phyloP scores from a whole-genome alignment of 2,329 filamentous ascomycete species.

The Drechslera avenae region DNA sequence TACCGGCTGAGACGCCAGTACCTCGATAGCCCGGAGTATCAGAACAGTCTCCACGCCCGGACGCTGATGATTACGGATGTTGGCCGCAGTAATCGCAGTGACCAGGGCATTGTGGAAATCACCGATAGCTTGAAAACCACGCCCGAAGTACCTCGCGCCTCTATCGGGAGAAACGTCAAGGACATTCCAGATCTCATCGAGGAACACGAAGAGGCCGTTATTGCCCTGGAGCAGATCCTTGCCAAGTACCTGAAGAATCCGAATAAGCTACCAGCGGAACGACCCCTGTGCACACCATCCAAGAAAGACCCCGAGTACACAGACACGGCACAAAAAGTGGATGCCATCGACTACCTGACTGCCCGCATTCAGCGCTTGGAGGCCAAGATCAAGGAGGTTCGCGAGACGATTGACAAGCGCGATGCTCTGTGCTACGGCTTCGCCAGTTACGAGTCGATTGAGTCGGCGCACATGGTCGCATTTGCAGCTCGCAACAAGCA shows the following conservation, averaged over 20 bases:
- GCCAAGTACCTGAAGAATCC: constrained; percentile 92
- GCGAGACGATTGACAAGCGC: constrained; percentile 80
- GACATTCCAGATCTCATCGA: constrained; percentile 84
- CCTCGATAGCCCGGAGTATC: constrained; percentile 86
- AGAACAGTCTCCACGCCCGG: constrained; percentile 79
- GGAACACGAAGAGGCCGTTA: constrained; percentile 80
- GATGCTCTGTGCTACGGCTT: constrained; percentile 93
- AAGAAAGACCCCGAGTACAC: constrained; percentile 72
- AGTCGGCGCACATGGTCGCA: constrained; percentile 85
- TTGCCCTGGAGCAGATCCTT: constrained; percentile 79
- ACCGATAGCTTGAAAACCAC: constrained; percentile 80
- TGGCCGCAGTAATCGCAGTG: constrained; percentile 73
- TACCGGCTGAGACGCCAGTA: constrained; percentile 73
- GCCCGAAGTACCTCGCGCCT: constrained; percentile 76
- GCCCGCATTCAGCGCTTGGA: constrained; percentile 83
- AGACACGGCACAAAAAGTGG: constrained; percentile 74
- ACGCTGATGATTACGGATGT: constrained; percentile 78
- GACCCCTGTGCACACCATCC: constrained; percentile 79
- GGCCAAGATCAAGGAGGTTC: constrained; percentile 79
- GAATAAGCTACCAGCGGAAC: constrained; percentile 72
- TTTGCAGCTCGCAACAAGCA: constrained; percentile 81
- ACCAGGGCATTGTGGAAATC: constrained; percentile 85
- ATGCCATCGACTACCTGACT: constrained; percentile 93
- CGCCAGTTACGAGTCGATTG: constrained; percentile 87
- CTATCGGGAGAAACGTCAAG: constrained; percentile 90